Evolutionary conservation across 139 green algal species (phyloP).

Genomic region (Chlamydomonas eustigma): DNA sequence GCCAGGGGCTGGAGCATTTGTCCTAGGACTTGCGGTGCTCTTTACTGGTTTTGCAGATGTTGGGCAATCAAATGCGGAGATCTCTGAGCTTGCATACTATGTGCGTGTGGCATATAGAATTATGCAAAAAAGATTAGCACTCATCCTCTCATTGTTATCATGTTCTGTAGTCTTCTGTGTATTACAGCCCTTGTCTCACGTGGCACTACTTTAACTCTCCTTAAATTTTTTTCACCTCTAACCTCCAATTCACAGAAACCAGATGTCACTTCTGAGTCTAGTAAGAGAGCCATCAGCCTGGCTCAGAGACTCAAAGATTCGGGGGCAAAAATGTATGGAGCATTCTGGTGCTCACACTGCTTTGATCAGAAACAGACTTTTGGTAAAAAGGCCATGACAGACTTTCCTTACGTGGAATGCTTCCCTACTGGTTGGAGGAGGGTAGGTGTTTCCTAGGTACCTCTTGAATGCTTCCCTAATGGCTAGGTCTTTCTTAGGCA

Average conservation of each 20-base stretch:
- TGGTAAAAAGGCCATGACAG: constrained; percentile 71
- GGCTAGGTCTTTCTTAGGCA: too few relatives aligned
- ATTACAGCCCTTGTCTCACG: too few relatives aligned
- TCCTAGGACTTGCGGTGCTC: constrained; percentile 41
- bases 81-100: constrained; percentile 19
- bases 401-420: constrained; percentile 97
- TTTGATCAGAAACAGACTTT: constrained; percentile 89
- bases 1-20: constrained; percentile 34
- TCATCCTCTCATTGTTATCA: too few relatives aligned
- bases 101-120: too few relatives aligned
- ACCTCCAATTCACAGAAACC: constrained; percentile 29
- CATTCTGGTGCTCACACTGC: constrained; percentile 98
- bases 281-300: constrained; percentile 25
- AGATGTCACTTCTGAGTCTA: constrained; percentile 29
- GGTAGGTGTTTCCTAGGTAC: too few relatives aligned
- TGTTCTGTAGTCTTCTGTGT: too few relatives aligned
- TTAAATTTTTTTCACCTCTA: too few relatives aligned
- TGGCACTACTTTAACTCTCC: too few relatives aligned
- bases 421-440: constrained; percentile 87
- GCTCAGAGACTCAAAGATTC: constrained; percentile 50
- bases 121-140: too few relatives aligned
- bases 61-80: neutral
- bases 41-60: constrained; percentile 23
- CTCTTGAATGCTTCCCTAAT: too few relatives aligned
- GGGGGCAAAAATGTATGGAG: constrained; percentile 94